A percentile compares a stretch with the other conserved stretches of the same genome.
These are phyloP conservation scores for Coelastrella sp. DNA, from an alignment of 139 green algal genomes.

Conservation along the genomic window DNA sequence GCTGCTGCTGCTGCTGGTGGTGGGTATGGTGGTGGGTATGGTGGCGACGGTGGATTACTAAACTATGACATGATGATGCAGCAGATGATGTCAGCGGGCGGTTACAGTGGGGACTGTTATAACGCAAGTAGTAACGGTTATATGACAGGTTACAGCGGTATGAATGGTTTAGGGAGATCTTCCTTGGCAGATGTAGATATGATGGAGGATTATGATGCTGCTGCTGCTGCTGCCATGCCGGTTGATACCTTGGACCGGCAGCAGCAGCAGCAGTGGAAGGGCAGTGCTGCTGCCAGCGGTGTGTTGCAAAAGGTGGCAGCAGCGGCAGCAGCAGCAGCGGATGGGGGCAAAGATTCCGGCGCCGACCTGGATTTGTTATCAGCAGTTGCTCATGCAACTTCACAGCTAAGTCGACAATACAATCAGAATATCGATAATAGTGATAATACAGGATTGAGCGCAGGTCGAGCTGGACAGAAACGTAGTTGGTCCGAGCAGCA, in stretches of 20 bases:
- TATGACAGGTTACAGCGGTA: not conserved
- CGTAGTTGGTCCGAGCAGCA: not conserved
- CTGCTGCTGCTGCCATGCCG: slow-evolving; percentile 7
- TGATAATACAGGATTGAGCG: no score
- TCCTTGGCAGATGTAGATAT: no score
- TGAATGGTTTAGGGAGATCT: no score
- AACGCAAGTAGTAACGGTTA: not conserved
- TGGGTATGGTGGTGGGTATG: not conserved
- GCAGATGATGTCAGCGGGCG: slow-evolving; percentile 4
- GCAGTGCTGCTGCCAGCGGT: not conserved
- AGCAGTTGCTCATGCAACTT: slow-evolving; percentile 26
- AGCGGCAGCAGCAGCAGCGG: not conserved
- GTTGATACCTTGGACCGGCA: not conserved
- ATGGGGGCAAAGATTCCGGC: not conserved
- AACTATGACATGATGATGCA: not conserved
- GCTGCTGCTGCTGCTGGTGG: no score
- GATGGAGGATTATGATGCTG: slow-evolving; percentile 9
- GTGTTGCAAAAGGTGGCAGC: slow-evolving; percentile 6
- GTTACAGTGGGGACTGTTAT: not conserved
- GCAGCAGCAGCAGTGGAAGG: slow-evolving; percentile 9
- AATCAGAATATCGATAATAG: not conserved
- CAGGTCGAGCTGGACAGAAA: no score
- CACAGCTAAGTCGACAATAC: slow-evolving; percentile 14
- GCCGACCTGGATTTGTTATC: slow-evolving; percentile 15
- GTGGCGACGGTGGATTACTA: no score